Base-by-base conservation (phyloP, 495 filamentous ascomycete species). In the Staphylotrichum longicolle region DNA sequence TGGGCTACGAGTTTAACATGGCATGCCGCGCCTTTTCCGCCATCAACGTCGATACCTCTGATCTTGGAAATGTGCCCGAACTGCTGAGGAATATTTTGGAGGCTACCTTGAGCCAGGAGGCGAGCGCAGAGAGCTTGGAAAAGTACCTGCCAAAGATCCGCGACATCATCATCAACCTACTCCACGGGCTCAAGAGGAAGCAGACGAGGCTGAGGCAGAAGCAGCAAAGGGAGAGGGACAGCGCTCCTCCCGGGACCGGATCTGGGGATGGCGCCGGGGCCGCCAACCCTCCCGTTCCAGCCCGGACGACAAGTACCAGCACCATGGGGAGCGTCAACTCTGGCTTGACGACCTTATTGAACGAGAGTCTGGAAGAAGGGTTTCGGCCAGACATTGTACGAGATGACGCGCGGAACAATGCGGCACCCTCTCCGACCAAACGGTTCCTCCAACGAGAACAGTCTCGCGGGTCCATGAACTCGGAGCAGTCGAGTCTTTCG, bases 1-100 rank as follows among this genome's bases (percentile, higher is more conserved):
- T 98, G 57, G 94, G 95, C 12, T 98, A 98, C 72, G 94, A 98
- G 74, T 98, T 98, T 80, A 98, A 98, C 73, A 89, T 98, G 75
- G 94, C 94, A 7, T 97, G 92, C 74, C 88, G 94, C 44, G 92
- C 94, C 50, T 98, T 98, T 74, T 90, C 88, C 69, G 90, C 91
- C 44, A 98, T 98, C 68, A 93, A 93, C 40, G 93, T 98, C 53
- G 95, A 98, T 62, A 96, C 91, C 5, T 81, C 85, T 5, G 94
- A 98, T 73, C 82, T 98, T 14, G 94, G 94, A 51, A 95, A 95
- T 68, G 94, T 98, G 7, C 94, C 94, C 3, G 94, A 98, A 70
- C 79, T 91, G 53, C 74, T 98, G 30, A 87, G 94, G 62, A 84
- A 86, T 34, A 98, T 98, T 54, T 80, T 98, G 40, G 94, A 98